A percentile compares a stretch with the other conserved stretches of the same genome.
These are phyloP conservation scores for Pisolithus thermaeus DNA, from an alignment of 1,284 basidiomycete species.

Conservation along the genomic window DNA sequence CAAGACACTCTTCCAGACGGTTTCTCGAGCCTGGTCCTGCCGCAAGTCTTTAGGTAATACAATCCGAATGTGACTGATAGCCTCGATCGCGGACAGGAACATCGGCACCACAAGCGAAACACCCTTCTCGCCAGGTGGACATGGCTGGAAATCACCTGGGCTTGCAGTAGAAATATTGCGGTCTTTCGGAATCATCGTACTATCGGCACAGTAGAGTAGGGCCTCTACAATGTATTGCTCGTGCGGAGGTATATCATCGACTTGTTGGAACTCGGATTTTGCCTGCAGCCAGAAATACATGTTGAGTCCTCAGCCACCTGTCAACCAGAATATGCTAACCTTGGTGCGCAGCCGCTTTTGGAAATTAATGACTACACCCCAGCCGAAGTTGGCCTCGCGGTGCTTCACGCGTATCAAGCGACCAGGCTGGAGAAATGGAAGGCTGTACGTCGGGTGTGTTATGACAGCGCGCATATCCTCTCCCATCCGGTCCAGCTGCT, in stretches of 20 bases:
- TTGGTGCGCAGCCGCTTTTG: conserved; percentile 79
- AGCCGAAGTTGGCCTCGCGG: conserved; percentile 88
- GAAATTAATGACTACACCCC: conserved; percentile 92
- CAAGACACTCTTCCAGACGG: conserved; percentile 82
- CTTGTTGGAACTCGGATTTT: conserved; percentile 28
- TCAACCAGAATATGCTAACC: conserved; percentile 34
- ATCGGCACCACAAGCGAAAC: conserved; percentile 87
- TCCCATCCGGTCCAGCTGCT: conserved; percentile 86
- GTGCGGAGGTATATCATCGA: conserved; percentile 74
- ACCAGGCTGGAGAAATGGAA: conserved; percentile 92
- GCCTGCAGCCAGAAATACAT: conserved; percentile 11
- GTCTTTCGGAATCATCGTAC: conserved; percentile 62
- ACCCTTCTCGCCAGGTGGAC: conserved; percentile 65
- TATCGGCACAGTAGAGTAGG: conserved; percentile 77
- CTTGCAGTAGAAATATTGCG: conserved; percentile 48
- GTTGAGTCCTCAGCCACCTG: not conserved
- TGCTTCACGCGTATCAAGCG: conserved; percentile 88
- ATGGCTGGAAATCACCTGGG: conserved; percentile 72
- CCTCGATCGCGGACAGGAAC: conserved; percentile 80
- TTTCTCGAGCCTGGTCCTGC: conserved; percentile 69
- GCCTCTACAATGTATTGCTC: conserved; percentile 93
- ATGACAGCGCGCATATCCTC: conserved; percentile 88
- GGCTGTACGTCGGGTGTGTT: conserved; percentile 89
- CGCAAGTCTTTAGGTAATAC: conserved; percentile 90
- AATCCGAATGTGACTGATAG: conserved; percentile 84